Conservation (phyloP, 805 yeast species). For the Sugiyamaella smithiae region DNA sequence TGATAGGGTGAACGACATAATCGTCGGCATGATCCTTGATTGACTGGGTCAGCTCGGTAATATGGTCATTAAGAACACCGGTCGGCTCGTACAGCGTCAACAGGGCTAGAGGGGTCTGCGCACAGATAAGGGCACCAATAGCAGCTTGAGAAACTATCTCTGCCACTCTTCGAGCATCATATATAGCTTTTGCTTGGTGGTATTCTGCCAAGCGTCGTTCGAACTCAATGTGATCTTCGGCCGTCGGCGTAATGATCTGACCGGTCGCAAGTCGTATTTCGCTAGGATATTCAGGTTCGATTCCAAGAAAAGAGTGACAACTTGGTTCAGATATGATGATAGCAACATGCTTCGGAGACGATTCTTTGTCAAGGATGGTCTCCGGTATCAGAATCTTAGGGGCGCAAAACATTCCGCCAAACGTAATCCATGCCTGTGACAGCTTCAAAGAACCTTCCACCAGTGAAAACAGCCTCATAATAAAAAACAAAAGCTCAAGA, state of each 20-base stretch:
- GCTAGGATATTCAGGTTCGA: not conserved
- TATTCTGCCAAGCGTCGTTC: not conserved
- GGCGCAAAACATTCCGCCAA: not conserved
- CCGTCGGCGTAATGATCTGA: not conserved
- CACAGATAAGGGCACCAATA: not conserved
- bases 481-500: slow-evolving; percentile 12
- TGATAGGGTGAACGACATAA: too few relatives aligned
- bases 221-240: not conserved
- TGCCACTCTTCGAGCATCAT: not conserved
- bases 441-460: too few relatives aligned
- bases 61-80: not conserved
- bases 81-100: slow-evolving; percentile 2
- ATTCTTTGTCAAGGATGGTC: not conserved
- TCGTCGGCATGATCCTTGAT: too few relatives aligned
- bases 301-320: not conserved
- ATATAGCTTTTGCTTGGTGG: not conserved
- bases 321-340: not conserved
- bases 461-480: slow-evolving; percentile 9
- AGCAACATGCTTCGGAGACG: not conserved
- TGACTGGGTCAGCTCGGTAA: not conserved
- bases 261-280: not conserved
- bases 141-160: not conserved
- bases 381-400: not conserved
- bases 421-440: not conserved
- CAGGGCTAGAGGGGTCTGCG: not conserved